A percentile compares a stretch with the other conserved stretches of the same genome.
Evolutionary conservation across 2,329 filamentous ascomycete species (phyloP).

Genomic region (Talaromyces sp.): DNA sequence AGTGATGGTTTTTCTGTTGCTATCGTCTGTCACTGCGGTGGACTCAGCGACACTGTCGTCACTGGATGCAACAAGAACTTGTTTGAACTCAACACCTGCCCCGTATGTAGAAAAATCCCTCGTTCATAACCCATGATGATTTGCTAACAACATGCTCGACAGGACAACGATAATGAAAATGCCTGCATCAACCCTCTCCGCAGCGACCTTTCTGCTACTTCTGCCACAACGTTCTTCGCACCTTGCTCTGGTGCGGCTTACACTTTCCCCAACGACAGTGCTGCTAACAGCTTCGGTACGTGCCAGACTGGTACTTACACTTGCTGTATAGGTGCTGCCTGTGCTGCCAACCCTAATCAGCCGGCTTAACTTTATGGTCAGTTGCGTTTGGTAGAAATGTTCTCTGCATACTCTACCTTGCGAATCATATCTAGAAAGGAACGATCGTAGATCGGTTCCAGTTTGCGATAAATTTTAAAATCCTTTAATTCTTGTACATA

Average conservation of each 20-base stretch:
- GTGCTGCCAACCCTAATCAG: slow-evolving; percentile 13
- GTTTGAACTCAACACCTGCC: slow-evolving; percentile 6
- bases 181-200: slow-evolving; percentile 16
- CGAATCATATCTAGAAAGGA: not conserved
- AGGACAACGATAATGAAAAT: slow-evolving; percentile 14
- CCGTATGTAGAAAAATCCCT: not conserved
- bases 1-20: slow-evolving; percentile 16
- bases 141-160: not conserved
- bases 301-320: slow-evolving; percentile 11
- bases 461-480: not conserved
- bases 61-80: slow-evolving; percentile 15
- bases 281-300: slow-evolving; percentile 5
- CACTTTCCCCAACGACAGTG: slow-evolving; percentile 13
- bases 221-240: slow-evolving; percentile 4
- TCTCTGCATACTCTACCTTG: not conserved
- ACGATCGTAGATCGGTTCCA: not conserved
- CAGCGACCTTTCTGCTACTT: not conserved
- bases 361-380: not conserved
- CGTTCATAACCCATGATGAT: not conserved
- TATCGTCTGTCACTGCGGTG: slow-evolving; percentile 12
- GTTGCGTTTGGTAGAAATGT: not conserved
- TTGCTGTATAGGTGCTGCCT: slow-evolving; percentile 13
- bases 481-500: not conserved
- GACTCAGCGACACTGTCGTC: not conserved
- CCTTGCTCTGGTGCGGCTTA: slow-evolving; percentile 13